Percentiles rank a stretch among this genome's conserved stretches.
These are phyloP conservation scores for Hericium erinaceus DNA, from an alignment of 768 basidiomycete genomes.

Conservation along the genomic window DNA sequence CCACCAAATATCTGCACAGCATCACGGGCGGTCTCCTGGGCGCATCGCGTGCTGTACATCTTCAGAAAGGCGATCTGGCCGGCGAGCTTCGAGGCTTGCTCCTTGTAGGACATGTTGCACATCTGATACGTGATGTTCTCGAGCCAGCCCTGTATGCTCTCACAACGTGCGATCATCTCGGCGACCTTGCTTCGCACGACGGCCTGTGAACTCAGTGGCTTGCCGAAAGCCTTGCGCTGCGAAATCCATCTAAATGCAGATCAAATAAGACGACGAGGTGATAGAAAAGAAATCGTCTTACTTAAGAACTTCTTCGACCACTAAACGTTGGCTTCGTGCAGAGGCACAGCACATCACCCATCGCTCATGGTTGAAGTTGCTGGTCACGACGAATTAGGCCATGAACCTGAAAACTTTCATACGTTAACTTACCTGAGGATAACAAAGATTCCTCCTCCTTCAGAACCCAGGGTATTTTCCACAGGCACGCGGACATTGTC, in stretches of 20 bases:
- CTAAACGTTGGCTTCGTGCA: conserved; percentile 51
- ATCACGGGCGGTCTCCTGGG: conserved; percentile 72
- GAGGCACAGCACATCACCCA: conserved; percentile 84
- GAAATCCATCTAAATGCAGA: conserved; percentile 53
- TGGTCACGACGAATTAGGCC: background rate
- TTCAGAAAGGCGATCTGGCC: conserved; percentile 80
- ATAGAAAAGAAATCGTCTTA: conserved; percentile 18
- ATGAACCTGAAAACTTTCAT: background rate
- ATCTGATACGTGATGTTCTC: conserved; percentile 85
- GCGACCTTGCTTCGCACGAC: conserved; percentile 89
- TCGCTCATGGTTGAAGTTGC: conserved; percentile 92
- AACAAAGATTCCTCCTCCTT: conserved; percentile 64
- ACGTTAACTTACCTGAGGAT: conserved; percentile 34
- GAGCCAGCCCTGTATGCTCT: conserved; percentile 74
- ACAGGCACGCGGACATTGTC: conserved; percentile 82
- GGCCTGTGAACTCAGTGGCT: conserved; percentile 71
- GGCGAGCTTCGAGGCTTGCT: conserved; percentile 65
- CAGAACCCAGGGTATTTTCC: conserved; percentile 77
- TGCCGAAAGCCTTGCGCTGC: conserved; percentile 91
- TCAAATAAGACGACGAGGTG: background rate
- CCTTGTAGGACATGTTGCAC: conserved; percentile 75
- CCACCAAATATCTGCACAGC: conserved; percentile 85
- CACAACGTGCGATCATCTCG: conserved; percentile 77
- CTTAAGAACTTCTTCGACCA: conserved; percentile 81
- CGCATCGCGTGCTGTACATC: conserved; percentile 63